Base-by-base conservation (phyloP, 345 rosid genomes). In the Lepidium didymum region DNA sequence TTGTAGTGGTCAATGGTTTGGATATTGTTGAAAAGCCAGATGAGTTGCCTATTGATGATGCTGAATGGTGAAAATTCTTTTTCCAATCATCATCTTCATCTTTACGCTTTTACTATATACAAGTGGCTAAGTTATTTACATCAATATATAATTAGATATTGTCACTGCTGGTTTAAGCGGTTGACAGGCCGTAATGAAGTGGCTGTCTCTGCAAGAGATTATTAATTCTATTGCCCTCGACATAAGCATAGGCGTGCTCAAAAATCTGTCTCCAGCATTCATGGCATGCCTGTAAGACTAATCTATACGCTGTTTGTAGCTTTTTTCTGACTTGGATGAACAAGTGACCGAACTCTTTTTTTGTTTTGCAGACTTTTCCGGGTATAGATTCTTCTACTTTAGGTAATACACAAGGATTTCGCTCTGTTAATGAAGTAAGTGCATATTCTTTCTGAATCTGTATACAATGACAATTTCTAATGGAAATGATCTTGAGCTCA, bases 1-100 rank as follows among this genome's bases (percentile, higher is more conserved):
- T 93, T 75, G 97, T 93, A 18, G 96, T 93, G 72, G 88, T 93
- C 14, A 93, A 88, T 81, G 98, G 98, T 52, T 83, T 93, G 77
- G 96, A 83, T 81, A 87, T 93, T 54, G 83, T 88, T 12, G 97
- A 93, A 81, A 93, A 84, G 74, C 97, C 97, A 46, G 75, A 71
- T 73, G 62, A 69, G 50, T 62, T 90, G 75, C 62, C 87, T 16
- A 36, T 84, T 54, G 83, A 83, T 60, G 94, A 93, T 83, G 96
- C 96, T 29, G 94, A 90, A 69, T 93, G 98, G 98, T 93, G 73
- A 79, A 19, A 2, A 41, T 8, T 34, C n/a, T 54, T 34, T 51
- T 65, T 21, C 25, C 10, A 38, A 6, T 50, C 52, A 46, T 55
- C 42, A 44, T 44, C 64, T 2, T 19, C 21, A 19, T 19, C 21